Conservation (phyloP, 2,329 filamentous ascomycete species). For the Clonostachys byssicola region DNA sequence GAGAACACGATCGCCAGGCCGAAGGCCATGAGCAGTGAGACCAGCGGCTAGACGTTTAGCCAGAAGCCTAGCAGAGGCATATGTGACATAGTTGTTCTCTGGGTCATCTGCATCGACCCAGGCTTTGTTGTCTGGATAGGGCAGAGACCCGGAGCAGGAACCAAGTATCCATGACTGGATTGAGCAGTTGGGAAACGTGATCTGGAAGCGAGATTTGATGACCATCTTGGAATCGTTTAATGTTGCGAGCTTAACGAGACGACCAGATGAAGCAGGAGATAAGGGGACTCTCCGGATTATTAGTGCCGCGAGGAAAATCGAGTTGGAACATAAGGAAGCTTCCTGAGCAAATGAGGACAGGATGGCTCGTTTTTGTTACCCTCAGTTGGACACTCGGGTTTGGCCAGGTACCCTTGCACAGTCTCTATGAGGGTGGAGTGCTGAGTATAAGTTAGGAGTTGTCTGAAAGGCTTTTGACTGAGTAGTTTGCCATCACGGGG, state of each 20-base stretch:
- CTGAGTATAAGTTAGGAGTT: too few species aligned
- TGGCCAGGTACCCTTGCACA: not conserved
- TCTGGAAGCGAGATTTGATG: constrained; percentile 40
- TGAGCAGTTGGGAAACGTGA: constrained; percentile 39
- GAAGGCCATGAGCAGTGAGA: constrained; percentile 57
- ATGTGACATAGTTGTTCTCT: constrained; percentile 62
- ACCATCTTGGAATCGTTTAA: constrained; percentile 26
- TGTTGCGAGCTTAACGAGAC: too few species aligned
- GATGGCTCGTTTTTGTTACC: too few species aligned
- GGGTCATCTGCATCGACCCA: constrained; percentile 65
- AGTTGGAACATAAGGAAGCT: too few species aligned
- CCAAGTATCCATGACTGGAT: constrained; percentile 54
- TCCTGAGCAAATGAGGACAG: too few species aligned
- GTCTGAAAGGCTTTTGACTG: too few species aligned
- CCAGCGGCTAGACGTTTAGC: constrained; percentile 70
- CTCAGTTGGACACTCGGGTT: too few species aligned
- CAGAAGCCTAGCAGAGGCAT: constrained; percentile 62
- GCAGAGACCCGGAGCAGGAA: constrained; percentile 34
- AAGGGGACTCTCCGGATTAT: too few species aligned
- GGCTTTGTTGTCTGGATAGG: constrained; percentile 27
- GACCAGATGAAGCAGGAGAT: too few species aligned
- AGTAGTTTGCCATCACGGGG: too few species aligned
- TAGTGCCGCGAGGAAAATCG: too few species aligned
- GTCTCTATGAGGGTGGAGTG: not conserved
- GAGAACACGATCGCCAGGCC: constrained; percentile 65